Percentiles rank a stretch among this genome's conserved stretches.
Conservation (phyloP, 2,329 filamentous ascomycete genomes). For the Thielaviopsis populi region DNA sequence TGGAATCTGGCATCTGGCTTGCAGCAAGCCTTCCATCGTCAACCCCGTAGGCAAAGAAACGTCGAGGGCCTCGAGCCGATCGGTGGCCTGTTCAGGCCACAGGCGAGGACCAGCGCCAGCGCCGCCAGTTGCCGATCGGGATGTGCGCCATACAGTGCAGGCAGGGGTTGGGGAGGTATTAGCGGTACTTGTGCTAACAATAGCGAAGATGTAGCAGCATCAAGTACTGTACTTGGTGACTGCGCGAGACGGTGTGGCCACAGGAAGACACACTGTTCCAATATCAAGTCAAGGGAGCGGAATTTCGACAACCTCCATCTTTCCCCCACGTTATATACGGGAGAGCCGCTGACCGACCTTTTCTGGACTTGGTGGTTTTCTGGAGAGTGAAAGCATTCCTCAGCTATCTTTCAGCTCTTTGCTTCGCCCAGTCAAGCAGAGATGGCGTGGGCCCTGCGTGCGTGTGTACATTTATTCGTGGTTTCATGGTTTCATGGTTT, state of each 20-base stretch:
- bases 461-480: not conserved
- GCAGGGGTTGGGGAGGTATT: not conserved
- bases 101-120: not conserved
- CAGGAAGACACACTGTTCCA: not conserved
- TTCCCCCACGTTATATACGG: not conserved
- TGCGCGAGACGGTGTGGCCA: not conserved
- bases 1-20: too few species aligned
- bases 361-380: too few species aligned
- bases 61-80: not conserved
- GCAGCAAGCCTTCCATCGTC: not conserved
- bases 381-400: not conserved
- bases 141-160: not conserved
- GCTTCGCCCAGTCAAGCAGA: not conserved
- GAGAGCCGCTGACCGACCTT: not conserved
- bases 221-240: not conserved
- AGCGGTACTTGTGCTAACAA: not conserved
- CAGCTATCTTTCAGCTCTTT: not conserved
- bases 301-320: not conserved
- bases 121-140: not conserved
- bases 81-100: not conserved
- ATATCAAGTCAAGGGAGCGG: not conserved
- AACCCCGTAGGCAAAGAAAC: not conserved
- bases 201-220: not conserved
- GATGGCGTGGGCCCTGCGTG: not conserved
- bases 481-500: too few species aligned